Evolutionary conservation across 2,329 filamentous ascomycete genomes (phyloP).

Genomic region (Aspergillus luchuensis): DNA sequence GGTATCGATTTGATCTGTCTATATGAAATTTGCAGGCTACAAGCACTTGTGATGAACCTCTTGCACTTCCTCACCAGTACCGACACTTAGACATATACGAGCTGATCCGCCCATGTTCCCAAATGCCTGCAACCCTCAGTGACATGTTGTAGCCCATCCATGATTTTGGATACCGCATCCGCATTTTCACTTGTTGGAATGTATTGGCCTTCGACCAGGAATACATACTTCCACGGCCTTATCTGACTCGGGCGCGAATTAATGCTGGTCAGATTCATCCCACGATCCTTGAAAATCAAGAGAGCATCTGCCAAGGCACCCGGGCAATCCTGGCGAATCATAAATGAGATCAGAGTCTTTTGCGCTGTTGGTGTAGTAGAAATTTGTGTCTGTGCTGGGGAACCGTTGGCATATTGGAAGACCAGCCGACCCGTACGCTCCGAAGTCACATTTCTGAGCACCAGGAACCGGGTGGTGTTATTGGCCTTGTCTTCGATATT

Average conservation of each 20-base stretch:
- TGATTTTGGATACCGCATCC: slow-evolving; percentile 33
- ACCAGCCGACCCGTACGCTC: slow-evolving; percentile 26
- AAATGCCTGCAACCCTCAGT: slow-evolving; percentile 44
- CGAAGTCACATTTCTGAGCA: slow-evolving; percentile 41
- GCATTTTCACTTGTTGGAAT: slow-evolving; percentile 28
- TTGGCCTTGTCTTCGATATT: slow-evolving; percentile 51
- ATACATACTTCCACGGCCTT: slow-evolving; percentile 84
- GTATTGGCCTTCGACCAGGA: slow-evolving; percentile 87
- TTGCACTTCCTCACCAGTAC: neutral
- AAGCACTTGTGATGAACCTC: neutral
- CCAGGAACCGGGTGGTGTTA: slow-evolving; percentile 52
- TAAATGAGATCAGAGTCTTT: slow-evolving; percentile 79
- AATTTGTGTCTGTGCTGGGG: slow-evolving; percentile 3
- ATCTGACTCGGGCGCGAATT: slow-evolving; percentile 78
- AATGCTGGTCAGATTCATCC: slow-evolving; percentile 86
- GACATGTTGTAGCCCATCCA: slow-evolving; percentile 37
- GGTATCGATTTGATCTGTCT: neutral
- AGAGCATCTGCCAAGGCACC: slow-evolving; percentile 83
- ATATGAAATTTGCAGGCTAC: neutral
- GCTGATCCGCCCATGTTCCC: slow-evolving; percentile 45
- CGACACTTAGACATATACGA: slow-evolving; percentile 12
- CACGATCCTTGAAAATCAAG: slow-evolving; percentile 71
- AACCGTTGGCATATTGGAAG: slow-evolving; percentile 21
- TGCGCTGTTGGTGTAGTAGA: slow-evolving; percentile 11
- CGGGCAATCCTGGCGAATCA: slow-evolving; percentile 71